phyloP scores from a whole-genome alignment of 352 stramenopile species.

The Pythium utonaiense region DNA sequence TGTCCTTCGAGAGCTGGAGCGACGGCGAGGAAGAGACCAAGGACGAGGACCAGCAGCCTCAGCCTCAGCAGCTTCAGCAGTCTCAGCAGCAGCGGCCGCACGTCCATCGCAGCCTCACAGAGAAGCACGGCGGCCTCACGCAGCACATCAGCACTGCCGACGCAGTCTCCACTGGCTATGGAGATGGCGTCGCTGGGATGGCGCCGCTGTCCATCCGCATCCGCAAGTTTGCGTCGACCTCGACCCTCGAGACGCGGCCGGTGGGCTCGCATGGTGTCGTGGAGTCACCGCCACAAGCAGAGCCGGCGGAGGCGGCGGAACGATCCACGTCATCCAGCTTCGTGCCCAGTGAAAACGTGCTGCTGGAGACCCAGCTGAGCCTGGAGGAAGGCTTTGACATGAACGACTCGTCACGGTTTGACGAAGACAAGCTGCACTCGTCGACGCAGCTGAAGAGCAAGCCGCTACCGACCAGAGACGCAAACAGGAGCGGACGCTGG shows the following conservation, averaged over 20 bases:
- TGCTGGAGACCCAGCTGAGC: background rate
- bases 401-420: background rate
- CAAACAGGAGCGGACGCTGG: background rate
- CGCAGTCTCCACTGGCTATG: too few relatives aligned
- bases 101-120: slow-evolving; percentile 16
- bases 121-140: background rate
- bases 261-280: background rate
- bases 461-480: too few relatives aligned
- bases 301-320: background rate
- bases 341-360: background rate
- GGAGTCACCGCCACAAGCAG: background rate
- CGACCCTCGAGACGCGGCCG: background rate
- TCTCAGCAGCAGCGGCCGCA: background rate
- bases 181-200: background rate
- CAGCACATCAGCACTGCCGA: background rate
- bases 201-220: slow-evolving; percentile 16
- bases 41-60: background rate
- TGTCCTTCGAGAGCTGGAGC: slow-evolving; percentile 16
- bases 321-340: background rate
- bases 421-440: slow-evolving; percentile 1
- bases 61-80: too few relatives aligned
- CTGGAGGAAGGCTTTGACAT: slow-evolving; percentile 7
- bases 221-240: slow-evolving; percentile 17
- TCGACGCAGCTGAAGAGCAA: too few relatives aligned
- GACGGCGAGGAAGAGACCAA: slow-evolving; percentile 15